Percentiles rank a stretch among this genome's conserved stretches.
phyloP scores from a whole-genome alignment of 441 rosid genomes.

The Brassica balearica region DNA sequence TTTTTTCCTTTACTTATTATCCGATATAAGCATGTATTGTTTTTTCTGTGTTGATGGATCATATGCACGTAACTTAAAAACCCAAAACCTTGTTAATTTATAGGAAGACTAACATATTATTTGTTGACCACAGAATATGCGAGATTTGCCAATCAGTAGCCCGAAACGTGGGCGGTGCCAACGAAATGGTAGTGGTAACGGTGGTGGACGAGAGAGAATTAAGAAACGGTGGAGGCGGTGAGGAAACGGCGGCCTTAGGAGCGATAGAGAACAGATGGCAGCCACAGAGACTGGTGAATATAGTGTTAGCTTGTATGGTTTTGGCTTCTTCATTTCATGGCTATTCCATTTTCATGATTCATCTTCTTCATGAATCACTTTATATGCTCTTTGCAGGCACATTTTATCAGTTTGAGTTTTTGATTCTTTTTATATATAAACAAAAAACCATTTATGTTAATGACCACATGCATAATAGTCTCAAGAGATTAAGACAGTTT shows the following conservation, averaged over 20 bases:
- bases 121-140: slow-evolving; percentile 61
- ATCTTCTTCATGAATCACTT: slow-evolving; percentile 33
- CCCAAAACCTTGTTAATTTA: not conserved
- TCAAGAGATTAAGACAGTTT: slow-evolving; percentile 12
- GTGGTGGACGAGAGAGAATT: slow-evolving; percentile 47
- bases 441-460: not conserved
- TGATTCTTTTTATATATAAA: not conserved
- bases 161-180: slow-evolving; percentile 55
- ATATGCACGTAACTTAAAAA: not conserved
- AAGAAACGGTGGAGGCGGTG: slow-evolving; percentile 28
- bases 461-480: not conserved
- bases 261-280: slow-evolving; percentile 52
- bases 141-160: slow-evolving; percentile 76
- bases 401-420: not conserved
- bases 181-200: slow-evolving; percentile 43
- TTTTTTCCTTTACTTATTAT: not conserved
- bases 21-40: no score
- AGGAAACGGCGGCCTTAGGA: slow-evolving; percentile 33
- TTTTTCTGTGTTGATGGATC: not conserved
- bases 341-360: slow-evolving; percentile 64
- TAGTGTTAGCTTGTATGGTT: slow-evolving; percentile 78
- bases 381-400: not conserved
- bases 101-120: not conserved
- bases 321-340: slow-evolving; percentile 77
- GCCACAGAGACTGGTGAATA: slow-evolving; percentile 64